These are phyloP conservation scores for Melampsora americana DNA, from an alignment of 1,284 basidiomycete species.

Conservation along the genomic window DNA sequence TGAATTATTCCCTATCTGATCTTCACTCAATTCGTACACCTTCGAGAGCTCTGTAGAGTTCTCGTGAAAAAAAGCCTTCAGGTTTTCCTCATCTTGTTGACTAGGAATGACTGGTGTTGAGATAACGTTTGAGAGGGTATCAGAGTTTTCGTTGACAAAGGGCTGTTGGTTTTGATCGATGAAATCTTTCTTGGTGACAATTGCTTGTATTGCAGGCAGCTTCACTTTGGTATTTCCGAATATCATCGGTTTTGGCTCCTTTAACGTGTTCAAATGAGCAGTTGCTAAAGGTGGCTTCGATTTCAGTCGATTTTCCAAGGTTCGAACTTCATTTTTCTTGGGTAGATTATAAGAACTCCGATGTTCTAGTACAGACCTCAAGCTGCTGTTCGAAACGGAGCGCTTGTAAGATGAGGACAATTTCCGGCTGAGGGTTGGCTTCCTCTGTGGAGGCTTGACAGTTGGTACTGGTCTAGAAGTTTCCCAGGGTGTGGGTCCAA, in stretches of 20 bases:
- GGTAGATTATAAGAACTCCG: slow-evolving; percentile 4
- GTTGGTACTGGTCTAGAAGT: slow-evolving; percentile 1
- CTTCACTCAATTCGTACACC: not conserved
- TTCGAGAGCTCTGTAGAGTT: not conserved
- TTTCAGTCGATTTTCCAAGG: not conserved
- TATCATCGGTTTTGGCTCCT: not conserved
- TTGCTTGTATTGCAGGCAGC: not conserved
- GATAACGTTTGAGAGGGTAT: not conserved
- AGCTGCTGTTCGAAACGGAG: slow-evolving; percentile 33
- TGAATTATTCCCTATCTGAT: slow-evolving; percentile 22
- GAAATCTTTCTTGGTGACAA: not conserved
- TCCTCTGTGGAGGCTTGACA: slow-evolving; percentile 17
- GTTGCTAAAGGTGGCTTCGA: not conserved
- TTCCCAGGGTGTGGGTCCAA: slow-evolving; percentile 2
- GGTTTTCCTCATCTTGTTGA: too few relatives aligned
- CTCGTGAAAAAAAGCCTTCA: not conserved
- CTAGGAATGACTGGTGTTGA: too few relatives aligned
- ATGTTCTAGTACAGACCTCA: slow-evolving; percentile 22
- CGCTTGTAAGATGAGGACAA: slow-evolving; percentile 36
- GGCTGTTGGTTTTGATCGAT: not conserved
- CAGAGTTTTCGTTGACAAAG: not conserved
- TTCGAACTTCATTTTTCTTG: slow-evolving; percentile 7
- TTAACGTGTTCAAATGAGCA: not conserved
- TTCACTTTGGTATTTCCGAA: not conserved
- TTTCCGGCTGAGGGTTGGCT: slow-evolving; percentile 36